These are phyloP conservation scores for Cadophora sp. DNA, from an alignment of 2,329 filamentous ascomycete species.

Conservation along the genomic window DNA sequence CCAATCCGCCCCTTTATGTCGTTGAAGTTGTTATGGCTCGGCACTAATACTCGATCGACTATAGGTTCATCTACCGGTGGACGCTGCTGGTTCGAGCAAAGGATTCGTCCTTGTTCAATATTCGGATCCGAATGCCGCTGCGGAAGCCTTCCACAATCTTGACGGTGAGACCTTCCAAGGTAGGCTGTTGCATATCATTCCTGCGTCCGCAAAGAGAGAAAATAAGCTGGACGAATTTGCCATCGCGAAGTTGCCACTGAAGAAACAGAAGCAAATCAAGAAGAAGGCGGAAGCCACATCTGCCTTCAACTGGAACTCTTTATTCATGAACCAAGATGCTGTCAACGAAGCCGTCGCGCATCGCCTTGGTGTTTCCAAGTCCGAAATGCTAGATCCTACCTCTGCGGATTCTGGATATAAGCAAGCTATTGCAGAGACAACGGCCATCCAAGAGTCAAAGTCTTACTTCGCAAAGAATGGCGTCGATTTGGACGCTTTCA, in stretches of 20 bases:
- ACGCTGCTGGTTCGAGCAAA: conserved; percentile 77
- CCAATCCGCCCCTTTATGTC: conserved; percentile 35
- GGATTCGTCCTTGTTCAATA: conserved; percentile 91
- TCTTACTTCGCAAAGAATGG: conserved; percentile 87
- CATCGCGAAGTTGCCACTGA: conserved; percentile 88
- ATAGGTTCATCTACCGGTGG: conserved; percentile 86
- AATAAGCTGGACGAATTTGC: conserved; percentile 85
- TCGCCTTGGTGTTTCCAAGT: conserved; percentile 87
- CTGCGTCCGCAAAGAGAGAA: conserved; percentile 82
- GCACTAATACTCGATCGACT: conserved; percentile 50
- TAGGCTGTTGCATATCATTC: conserved; percentile 87
- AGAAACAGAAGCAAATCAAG: conserved; percentile 91
- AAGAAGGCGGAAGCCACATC: conserved; percentile 82
- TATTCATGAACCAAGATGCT: conserved; percentile 98
- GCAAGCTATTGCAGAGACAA: conserved; percentile 95
- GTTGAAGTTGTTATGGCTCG: conserved; percentile 25
- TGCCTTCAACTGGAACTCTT: conserved; percentile 97
- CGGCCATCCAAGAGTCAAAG: conserved; percentile 96
- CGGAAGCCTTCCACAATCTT: conserved; percentile 77
- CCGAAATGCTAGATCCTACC: conserved; percentile 92
- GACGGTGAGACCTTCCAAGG: conserved; percentile 93
- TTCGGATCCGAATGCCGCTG: conserved; percentile 72
- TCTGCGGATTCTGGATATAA: conserved; percentile 93
- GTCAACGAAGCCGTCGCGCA: conserved; percentile 89
- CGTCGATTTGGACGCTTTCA: conserved; percentile 92